Evolutionary conservation across 2,329 filamentous ascomycete genomes (phyloP).

Genomic region (Sporothrix mexicana): DNA sequence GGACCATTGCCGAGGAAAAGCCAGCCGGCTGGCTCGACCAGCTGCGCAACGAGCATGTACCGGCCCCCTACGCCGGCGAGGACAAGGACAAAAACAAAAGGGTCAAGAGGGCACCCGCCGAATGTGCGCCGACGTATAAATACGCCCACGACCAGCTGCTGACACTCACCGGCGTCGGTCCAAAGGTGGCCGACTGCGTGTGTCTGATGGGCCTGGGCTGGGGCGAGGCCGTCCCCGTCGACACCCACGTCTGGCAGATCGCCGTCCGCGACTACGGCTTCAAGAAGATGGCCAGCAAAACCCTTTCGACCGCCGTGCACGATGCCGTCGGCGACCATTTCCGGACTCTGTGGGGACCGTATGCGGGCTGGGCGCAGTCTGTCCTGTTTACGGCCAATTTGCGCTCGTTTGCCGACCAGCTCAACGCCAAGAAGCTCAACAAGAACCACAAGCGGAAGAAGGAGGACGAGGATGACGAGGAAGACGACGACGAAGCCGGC

Average conservation of each 20-base stretch:
- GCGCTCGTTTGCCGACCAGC: constrained; percentile 75
- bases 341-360: constrained; percentile 83
- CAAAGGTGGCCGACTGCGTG: constrained; percentile 96
- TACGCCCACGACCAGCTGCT: constrained; percentile 81
- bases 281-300: constrained; percentile 67
- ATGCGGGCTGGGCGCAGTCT: constrained; percentile 97
- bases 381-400: constrained; percentile 95
- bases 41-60: constrained; percentile 75
- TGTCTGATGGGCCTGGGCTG: constrained; percentile 96
- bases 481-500: constrained; percentile 6
- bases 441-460: too few species aligned
- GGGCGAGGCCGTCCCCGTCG: constrained; percentile 93
- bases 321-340: constrained; percentile 91
- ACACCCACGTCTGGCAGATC: constrained; percentile 99
- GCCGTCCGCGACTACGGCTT: constrained; percentile 96
- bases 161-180: constrained; percentile 83
- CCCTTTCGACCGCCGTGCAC: constrained; percentile 86
- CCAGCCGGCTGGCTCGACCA: constrained; percentile 76
- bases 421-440: constrained; percentile 22
- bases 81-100: neutral
- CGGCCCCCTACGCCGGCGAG: neutral
- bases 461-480: constrained; percentile 42
- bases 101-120: neutral
- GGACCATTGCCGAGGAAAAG: constrained; percentile 70
- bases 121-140: constrained; percentile 59